phyloP scores from a whole-genome alignment of 768 basidiomycete species.

The Mycena vitilis region DNA sequence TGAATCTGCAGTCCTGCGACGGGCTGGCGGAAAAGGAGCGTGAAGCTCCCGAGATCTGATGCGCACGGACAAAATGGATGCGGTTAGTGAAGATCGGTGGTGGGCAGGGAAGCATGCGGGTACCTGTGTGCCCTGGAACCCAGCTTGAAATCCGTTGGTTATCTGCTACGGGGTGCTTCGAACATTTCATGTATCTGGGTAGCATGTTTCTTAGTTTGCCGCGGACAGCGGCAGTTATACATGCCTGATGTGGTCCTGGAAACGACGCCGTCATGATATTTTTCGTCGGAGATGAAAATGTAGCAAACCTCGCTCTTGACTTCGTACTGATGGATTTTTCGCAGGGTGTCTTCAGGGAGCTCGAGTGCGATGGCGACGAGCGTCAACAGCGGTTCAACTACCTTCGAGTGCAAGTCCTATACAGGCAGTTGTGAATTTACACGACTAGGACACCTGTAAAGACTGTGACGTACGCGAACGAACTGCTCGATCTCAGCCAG shows the following conservation, averaged over 20 bases:
- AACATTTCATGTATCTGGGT: conserved; percentile 68
- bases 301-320: conserved; percentile 54
- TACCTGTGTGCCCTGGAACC: conserved; percentile 58
- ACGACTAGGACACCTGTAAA: not conserved
- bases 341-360: conserved; percentile 62
- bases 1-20: conserved; percentile 66
- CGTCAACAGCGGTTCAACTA: conserved; percentile 59
- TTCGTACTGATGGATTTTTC: conserved; percentile 57
- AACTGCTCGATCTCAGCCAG: conserved; percentile 59
- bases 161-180: conserved; percentile 54
- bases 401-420: conserved; percentile 54
- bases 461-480: conserved; percentile 42
- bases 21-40: conserved; percentile 66
- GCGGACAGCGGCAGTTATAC: not conserved
- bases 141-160: conserved; percentile 50
- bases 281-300: not conserved
- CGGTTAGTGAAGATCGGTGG: no score
- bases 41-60: conserved; percentile 59
- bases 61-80: not conserved
- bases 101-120: not conserved
- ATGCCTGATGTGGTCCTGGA: conserved; percentile 30
- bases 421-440: not conserved
- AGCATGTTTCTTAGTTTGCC: conserved; percentile 42
- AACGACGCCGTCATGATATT: not conserved
- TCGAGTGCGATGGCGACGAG: conserved; percentile 64